A percentile compares a stretch with the other conserved stretches of the same genome.
Evolutionary conservation across 202 grass and related monocot genomes (phyloP).

Genomic region (Schoenoplectus tabernaemontani): DNA sequence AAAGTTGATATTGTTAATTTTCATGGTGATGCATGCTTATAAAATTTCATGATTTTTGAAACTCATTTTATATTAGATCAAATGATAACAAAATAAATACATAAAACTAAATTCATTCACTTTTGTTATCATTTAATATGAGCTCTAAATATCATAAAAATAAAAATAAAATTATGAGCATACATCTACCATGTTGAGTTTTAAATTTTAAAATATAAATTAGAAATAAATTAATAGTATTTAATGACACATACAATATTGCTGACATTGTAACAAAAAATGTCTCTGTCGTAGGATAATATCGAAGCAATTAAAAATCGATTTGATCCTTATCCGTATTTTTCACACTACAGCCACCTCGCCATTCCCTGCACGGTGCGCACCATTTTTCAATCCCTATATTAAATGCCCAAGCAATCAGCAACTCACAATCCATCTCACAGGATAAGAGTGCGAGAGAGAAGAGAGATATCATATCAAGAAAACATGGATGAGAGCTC

Average conservation of each 20-base stretch:
- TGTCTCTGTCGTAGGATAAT: neutral
- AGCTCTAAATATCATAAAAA: too few species aligned
- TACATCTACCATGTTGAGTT: too few species aligned
- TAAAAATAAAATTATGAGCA: too few species aligned
- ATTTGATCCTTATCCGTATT: slow-evolving; percentile 18
- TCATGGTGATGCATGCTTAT: too few species aligned
- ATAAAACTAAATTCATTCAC: too few species aligned
- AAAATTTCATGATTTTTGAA: too few species aligned
- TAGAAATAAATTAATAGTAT: neutral
- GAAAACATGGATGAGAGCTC: neutral
- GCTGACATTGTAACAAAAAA: neutral
- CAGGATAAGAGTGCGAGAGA: slow-evolving; percentile 21
- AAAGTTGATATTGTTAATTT: too few species aligned
- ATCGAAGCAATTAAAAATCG: neutral
- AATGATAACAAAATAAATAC: too few species aligned
- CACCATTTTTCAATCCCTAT: neutral
- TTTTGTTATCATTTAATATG: too few species aligned
- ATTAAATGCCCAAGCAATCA: slow-evolving; percentile 7
- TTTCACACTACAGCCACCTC: neutral
- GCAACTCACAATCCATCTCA: neutral
- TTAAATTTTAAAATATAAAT: neutral
- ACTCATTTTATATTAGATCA: too few species aligned
- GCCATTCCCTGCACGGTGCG: neutral
- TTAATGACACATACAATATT: too few species aligned
- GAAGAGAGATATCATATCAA: neutral